A percentile compares a stretch with the other conserved stretches of the same genome.
Conservation (phyloP, 257 asterid species). For the Solanum phureja region DNA sequence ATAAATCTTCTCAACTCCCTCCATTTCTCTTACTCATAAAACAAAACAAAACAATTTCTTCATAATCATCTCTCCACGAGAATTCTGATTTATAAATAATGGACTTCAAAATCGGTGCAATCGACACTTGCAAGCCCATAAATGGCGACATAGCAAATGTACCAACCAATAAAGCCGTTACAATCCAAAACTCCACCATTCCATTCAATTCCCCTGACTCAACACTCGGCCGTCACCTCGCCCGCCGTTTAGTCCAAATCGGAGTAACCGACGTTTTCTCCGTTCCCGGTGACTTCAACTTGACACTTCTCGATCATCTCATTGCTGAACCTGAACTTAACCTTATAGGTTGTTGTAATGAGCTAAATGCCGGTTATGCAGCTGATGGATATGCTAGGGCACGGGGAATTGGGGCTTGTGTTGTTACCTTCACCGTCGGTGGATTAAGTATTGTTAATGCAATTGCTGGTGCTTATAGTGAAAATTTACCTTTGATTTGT, state of each 20-base stretch:
- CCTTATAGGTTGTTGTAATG: slow-evolving; percentile 75
- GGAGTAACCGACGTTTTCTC: slow-evolving; percentile 60
- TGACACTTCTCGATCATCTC: slow-evolving; percentile 66
- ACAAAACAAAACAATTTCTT: background rate
- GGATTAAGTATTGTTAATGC: slow-evolving; percentile 77
- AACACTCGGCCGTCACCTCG: slow-evolving; percentile 77
- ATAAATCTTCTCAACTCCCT: background rate
- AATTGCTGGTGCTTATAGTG: slow-evolving; percentile 85
- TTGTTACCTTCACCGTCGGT: slow-evolving; percentile 72
- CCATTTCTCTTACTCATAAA: background rate
- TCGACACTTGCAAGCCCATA: slow-evolving; percentile 28
- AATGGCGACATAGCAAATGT: slow-evolving; percentile 26
- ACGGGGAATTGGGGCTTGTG: slow-evolving; percentile 89
- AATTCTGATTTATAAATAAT: slow-evolving; percentile 1
- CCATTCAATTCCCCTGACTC: slow-evolving; percentile 36
- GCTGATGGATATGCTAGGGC: slow-evolving; percentile 86
- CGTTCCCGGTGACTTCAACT: slow-evolving; percentile 72
- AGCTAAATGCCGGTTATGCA: slow-evolving; percentile 81
- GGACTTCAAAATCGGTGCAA: slow-evolving; percentile 52
- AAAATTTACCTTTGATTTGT: slow-evolving; percentile 73
- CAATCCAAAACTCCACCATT: slow-evolving; percentile 21
- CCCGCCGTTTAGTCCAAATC: slow-evolving; percentile 78
- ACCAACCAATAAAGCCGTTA: slow-evolving; percentile 31
- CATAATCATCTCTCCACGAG: background rate
- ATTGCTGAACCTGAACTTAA: slow-evolving; percentile 74